These are phyloP conservation scores for Candida palmyrensis DNA, from an alignment of 805 yeast genomes.

Conservation along the genomic window DNA sequence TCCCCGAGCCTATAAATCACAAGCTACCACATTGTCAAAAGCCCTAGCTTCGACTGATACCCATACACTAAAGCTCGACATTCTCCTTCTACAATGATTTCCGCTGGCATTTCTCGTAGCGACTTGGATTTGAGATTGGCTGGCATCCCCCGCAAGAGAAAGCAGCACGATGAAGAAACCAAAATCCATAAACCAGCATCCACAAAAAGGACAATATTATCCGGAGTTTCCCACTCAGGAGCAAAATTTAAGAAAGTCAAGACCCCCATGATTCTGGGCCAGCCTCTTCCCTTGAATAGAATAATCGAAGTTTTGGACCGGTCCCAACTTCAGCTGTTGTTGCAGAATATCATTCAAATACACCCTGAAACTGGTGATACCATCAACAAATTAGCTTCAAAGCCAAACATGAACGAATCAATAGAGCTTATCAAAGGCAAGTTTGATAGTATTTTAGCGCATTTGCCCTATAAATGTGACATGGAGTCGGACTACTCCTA, in stretches of 20 bases:
- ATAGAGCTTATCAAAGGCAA: constrained; percentile 45
- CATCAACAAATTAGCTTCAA: constrained; percentile 50
- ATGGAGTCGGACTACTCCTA: constrained; percentile 70
- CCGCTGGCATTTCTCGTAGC: constrained; percentile 7
- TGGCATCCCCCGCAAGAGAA: constrained; percentile 10
- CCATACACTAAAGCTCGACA: too few species aligned
- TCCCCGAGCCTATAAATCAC: too few species aligned
- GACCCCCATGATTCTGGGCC: constrained; percentile 48
- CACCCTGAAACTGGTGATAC: constrained; percentile 61
- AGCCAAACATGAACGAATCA: constrained; percentile 50
- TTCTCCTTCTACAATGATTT: too few species aligned
- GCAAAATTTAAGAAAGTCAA: constrained; percentile 24
- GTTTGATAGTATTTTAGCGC: constrained; percentile 37
- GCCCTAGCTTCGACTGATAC: too few species aligned
- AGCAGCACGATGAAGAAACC: constrained; percentile 9
- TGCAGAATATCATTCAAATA: constrained; percentile 46
- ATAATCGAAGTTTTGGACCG: constrained; percentile 66
- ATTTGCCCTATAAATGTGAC: constrained; percentile 75
- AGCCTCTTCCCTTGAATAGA: constrained; percentile 56
- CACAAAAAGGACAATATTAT: too few species aligned
- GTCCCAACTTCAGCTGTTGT: constrained; percentile 45
- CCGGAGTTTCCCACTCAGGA: too few species aligned
- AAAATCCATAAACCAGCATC: constrained; percentile 4
- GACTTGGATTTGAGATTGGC: too few species aligned
- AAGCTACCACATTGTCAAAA: too few species aligned